Conservation (phyloP, 1,139 yeast genomes). For the Scheffersomyces parashehatae region DNA sequence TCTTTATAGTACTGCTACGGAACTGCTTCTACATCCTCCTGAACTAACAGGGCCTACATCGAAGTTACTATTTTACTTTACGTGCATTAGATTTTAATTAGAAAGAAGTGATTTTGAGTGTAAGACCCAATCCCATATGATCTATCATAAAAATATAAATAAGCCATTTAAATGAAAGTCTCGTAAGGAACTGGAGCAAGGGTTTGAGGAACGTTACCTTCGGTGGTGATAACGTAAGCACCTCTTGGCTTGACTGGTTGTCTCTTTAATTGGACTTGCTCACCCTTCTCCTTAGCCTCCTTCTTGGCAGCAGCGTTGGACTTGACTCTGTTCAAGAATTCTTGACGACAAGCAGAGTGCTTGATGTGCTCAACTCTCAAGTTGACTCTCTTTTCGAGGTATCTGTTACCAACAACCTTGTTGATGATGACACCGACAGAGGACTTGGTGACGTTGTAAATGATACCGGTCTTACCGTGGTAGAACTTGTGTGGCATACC, state of each 20-base stretch:
- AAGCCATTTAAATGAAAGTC: constrained; percentile 79
- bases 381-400: constrained; percentile 97
- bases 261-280: constrained; percentile 91
- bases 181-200: constrained; percentile 99
- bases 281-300: constrained; percentile 96
- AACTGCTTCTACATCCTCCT: too few species aligned
- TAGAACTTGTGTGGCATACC: constrained; percentile 99
- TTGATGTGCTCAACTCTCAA: constrained; percentile 98
- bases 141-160: constrained; percentile 10
- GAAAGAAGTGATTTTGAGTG: neutral
- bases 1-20: too few species aligned
- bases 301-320: constrained; percentile 89
- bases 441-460: constrained; percentile 97
- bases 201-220: constrained; percentile 88
- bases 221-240: constrained; percentile 76
- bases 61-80: constrained; percentile 7
- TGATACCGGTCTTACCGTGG: constrained; percentile 99
- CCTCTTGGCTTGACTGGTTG: constrained; percentile 98
- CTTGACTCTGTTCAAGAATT: constrained; percentile 98
- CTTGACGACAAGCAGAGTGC: constrained; percentile 99
- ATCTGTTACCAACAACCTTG: constrained; percentile 99
- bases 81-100: constrained; percentile 13
- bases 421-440: constrained; percentile 97
- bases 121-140: constrained; percentile 3
- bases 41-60: too few species aligned